phyloP scores from a whole-genome alignment of 345 rosid genomes.

The Eucalyptus guilfoylei region DNA sequence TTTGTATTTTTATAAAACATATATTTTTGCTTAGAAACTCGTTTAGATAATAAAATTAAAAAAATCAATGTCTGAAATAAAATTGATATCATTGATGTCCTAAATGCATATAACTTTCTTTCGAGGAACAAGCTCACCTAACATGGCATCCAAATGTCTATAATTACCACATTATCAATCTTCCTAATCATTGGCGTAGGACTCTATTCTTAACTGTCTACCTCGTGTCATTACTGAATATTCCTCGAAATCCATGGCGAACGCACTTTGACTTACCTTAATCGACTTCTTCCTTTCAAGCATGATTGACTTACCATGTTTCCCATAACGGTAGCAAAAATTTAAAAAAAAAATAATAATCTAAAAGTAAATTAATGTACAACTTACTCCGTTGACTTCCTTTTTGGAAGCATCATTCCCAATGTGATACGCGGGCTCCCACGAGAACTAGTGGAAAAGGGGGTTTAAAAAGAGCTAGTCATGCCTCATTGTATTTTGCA shows the following conservation, averaged over 20 bases:
- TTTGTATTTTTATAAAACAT: too few relatives aligned
- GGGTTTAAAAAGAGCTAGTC: background rate
- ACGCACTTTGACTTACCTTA: background rate
- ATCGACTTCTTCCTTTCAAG: background rate
- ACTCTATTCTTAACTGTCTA: background rate
- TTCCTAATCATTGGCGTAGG: background rate
- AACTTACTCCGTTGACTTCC: background rate
- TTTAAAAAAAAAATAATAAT: background rate
- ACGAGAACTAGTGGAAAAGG: background rate
- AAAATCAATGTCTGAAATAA: too few relatives aligned
- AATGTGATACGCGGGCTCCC: background rate
- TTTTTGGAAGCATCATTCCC: background rate
- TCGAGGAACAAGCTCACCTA: background rate
- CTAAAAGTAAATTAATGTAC: background rate
- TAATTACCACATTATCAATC: background rate
- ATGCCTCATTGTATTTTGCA: background rate
- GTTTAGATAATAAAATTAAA: fast-evolving
- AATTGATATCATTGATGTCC: too few relatives aligned
- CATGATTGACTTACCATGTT: background rate
- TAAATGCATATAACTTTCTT: background rate
- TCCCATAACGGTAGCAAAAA: background rate
- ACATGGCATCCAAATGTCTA: background rate
- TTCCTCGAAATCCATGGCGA: background rate
- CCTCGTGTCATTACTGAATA: background rate
- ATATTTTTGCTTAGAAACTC: too few relatives aligned